Evolutionary conservation across 257 asterid species (phyloP).

Genomic region (Plantago major): DNA sequence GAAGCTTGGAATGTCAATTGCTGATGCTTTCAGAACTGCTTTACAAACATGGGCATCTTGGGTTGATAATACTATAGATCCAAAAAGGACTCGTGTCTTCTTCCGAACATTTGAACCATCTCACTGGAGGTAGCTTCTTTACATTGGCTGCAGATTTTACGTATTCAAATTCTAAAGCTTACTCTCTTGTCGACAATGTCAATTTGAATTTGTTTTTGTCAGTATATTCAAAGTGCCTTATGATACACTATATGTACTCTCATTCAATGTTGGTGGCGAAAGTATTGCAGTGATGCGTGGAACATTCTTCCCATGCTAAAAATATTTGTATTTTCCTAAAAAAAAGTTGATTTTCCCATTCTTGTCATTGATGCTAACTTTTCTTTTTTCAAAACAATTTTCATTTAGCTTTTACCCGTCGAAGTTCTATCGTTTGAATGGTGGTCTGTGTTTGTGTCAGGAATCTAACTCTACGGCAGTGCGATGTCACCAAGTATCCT

Average conservation of each 20-base stretch:
- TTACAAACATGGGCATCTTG: conserved; percentile 70
- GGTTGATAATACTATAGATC: conserved; percentile 53
- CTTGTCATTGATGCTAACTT: too few relatives aligned
- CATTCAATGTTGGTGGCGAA: too few relatives aligned
- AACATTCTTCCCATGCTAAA: too few relatives aligned
- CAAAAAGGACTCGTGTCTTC: conserved; percentile 51
- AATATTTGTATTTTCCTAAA: too few relatives aligned
- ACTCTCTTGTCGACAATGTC: neutral
- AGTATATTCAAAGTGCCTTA: too few relatives aligned
- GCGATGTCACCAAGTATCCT: conserved; percentile 59
- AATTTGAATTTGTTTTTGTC: too few relatives aligned
- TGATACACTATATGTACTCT: too few relatives aligned
- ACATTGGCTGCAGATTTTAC: neutral
- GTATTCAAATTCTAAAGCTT: neutral
- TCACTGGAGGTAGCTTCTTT: conserved; percentile 64
- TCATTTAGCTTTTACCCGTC: neutral
- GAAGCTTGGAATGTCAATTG: conserved; percentile 59
- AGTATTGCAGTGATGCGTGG: too few relatives aligned
- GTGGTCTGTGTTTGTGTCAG: conserved; percentile 26
- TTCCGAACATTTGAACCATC: conserved; percentile 80
- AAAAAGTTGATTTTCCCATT: too few relatives aligned
- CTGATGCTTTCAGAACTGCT: conserved; percentile 51
- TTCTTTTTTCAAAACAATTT: neutral
- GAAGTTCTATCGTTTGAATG: too few relatives aligned
- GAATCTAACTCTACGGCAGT: conserved; percentile 43